Conservation (phyloP, 352 stramenopile genomes). For the Pythium brassicae region DNA sequence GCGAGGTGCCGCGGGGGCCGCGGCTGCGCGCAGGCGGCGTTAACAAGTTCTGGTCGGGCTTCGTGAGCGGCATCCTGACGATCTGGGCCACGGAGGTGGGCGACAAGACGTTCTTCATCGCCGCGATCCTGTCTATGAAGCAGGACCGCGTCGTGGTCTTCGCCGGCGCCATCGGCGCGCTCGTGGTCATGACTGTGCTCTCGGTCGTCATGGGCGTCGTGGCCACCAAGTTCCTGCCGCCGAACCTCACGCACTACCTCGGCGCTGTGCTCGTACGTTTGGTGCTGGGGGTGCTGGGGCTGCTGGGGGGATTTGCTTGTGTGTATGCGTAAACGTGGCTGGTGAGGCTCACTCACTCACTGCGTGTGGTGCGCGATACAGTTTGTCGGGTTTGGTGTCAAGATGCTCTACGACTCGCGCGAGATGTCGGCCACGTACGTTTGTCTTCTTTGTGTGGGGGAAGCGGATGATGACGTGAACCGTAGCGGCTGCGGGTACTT, state of each 20-base stretch:
- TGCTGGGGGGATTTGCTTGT: too few species aligned
- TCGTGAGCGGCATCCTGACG: constrained; percentile 88
- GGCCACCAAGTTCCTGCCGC: constrained; percentile 93
- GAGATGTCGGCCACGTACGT: constrained; percentile 77
- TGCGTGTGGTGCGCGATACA: constrained; percentile 41
- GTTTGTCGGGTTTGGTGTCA: constrained; percentile 97
- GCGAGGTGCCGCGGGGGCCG: constrained; percentile 1
- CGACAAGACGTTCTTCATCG: constrained; percentile 99
- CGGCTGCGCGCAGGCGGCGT: constrained; percentile 36
- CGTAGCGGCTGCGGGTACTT: too few species aligned
- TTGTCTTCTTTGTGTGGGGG: background rate
- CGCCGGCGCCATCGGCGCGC: constrained; percentile 90
- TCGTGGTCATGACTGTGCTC: constrained; percentile 97
- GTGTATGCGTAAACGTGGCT: background rate
- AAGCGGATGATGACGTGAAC: constrained; percentile 26
- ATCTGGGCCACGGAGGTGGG: constrained; percentile 99
- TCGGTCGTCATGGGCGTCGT: constrained; percentile 96
- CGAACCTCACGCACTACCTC: constrained; percentile 95
- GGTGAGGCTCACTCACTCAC: too few species aligned
- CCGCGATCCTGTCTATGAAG: constrained; percentile 96
- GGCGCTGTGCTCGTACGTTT: constrained; percentile 82
- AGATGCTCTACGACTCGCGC: constrained; percentile 88
- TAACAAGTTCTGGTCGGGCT: constrained; percentile 86
- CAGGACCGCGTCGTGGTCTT: constrained; percentile 95
- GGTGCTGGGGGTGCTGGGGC: too few species aligned